Conservation (phyloP, 2,329 filamentous ascomycete species). For the Passalora sequoiae region DNA sequence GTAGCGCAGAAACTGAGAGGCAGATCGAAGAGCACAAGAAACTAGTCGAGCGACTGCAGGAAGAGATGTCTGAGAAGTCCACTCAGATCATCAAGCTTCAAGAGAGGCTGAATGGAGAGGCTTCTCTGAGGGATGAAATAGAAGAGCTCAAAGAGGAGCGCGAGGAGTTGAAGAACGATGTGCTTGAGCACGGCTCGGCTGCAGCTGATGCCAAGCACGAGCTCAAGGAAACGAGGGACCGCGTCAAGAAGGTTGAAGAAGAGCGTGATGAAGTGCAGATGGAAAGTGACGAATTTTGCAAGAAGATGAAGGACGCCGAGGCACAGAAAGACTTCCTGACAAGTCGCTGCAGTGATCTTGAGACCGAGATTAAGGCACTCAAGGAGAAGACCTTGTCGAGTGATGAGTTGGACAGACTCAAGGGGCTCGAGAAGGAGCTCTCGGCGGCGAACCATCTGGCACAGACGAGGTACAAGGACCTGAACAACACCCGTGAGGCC, state of each 20-base stretch:
- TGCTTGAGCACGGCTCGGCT: constrained; percentile 27
- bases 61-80: constrained; percentile 35
- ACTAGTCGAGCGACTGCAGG: constrained; percentile 48
- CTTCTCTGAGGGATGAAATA: constrained; percentile 25
- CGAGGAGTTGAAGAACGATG: constrained; percentile 22
- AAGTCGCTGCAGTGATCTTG: constrained; percentile 41
- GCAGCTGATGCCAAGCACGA: constrained; percentile 31
- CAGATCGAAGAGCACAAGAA: constrained; percentile 62
- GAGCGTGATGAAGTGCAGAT: constrained; percentile 25
- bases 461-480: constrained; percentile 79
- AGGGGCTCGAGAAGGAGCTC: constrained; percentile 68
- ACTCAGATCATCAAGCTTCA: constrained; percentile 26
- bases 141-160: constrained; percentile 22
- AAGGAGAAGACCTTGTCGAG: constrained; percentile 36
- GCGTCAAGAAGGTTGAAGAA: constrained; percentile 22
- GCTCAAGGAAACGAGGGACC: constrained; percentile 26
- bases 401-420: constrained; percentile 55
- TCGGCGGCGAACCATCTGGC: constrained; percentile 81
- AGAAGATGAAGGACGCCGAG: constrained; percentile 28
- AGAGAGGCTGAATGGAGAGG: constrained; percentile 24
- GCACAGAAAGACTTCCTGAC: constrained; percentile 22
- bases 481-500: constrained; percentile 72
- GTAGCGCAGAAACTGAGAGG: constrained; percentile 55
- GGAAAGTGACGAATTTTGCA: constrained; percentile 18
- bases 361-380: constrained; percentile 57